These are phyloP conservation scores for Cicer yamashitae DNA, from an alignment of 306 rosid species.

Conservation along the genomic window DNA sequence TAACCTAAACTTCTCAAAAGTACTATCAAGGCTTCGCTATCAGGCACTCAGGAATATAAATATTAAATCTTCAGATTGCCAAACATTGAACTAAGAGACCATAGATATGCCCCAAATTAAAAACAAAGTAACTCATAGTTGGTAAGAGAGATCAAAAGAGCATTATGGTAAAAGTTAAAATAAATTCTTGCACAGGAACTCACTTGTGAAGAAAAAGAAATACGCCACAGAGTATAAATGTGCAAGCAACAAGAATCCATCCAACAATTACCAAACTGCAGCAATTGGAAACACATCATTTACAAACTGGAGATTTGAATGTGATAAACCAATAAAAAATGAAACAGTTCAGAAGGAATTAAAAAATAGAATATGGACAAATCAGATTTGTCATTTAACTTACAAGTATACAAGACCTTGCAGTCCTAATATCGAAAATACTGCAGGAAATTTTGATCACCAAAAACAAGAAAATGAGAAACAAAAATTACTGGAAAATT, in stretches of 20 bases:
- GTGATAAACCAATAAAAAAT: conserved; percentile 22
- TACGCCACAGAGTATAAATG: conserved; percentile 74
- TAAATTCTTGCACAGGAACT: conserved; percentile 40
- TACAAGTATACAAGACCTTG: conserved; percentile 80
- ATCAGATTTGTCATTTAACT: conserved; percentile 48
- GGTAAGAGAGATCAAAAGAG: conserved; percentile 3
- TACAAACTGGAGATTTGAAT: conserved; percentile 13
- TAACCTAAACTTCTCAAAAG: not conserved
- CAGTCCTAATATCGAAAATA: conserved; percentile 79
- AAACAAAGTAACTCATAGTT: not conserved
- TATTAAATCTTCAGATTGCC: conserved; percentile 4
- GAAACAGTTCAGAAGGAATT: not conserved
- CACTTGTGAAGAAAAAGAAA: conserved; percentile 84
- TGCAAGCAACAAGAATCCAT: conserved; percentile 73
- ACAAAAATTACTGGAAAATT: not conserved
- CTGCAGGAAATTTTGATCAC: conserved; percentile 51
- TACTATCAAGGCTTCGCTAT: not conserved
- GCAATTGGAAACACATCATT: conserved; percentile 31
- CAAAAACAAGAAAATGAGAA: conserved; percentile 34
- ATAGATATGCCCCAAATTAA: conserved; percentile 1
- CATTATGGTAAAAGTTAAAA: conserved; percentile 15
- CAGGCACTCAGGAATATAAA: not conserved
- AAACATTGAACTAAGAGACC: not conserved
- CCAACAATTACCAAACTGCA: conserved; percentile 70
- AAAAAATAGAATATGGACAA: not conserved